These are phyloP conservation scores for Pyrus hybrid DNA, from an alignment of 331 rosid species.

Conservation along the genomic window DNA sequence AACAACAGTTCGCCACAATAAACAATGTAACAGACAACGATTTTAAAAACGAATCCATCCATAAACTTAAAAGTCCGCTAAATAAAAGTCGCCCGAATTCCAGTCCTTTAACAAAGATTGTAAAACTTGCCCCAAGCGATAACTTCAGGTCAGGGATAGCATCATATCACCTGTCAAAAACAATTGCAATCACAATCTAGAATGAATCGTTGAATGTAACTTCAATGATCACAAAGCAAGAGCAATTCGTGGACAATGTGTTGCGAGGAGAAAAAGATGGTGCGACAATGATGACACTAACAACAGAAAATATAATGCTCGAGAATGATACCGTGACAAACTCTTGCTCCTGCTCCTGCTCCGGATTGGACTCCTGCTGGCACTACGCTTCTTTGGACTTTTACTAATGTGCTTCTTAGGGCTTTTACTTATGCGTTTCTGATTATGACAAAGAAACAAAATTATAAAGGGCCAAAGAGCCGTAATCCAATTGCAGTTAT, in stretches of 20 bases:
- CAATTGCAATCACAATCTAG: not conserved
- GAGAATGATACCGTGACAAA: slow-evolving; percentile 56
- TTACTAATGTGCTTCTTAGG: slow-evolving; percentile 44
- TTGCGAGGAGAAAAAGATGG: not conserved
- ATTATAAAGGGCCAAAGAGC: not conserved
- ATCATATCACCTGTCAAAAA: not conserved
- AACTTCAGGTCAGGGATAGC: not conserved
- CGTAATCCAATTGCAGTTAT: not conserved
- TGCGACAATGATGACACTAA: not conserved
- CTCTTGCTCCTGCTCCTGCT: slow-evolving; percentile 79
- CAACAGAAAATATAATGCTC: not conserved
- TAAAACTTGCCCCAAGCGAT: not conserved
- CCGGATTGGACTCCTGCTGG: slow-evolving; percentile 68
- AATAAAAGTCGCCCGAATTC: not conserved
- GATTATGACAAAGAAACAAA: slow-evolving; percentile 33
- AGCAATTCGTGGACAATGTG: not conserved
- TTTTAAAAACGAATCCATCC: not conserved
- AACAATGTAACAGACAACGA: not conserved
- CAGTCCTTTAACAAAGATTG: not conserved
- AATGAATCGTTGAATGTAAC: not conserved
- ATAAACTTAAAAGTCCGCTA: not conserved
- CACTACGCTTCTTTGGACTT: slow-evolving; percentile 66
- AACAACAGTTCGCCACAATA: not conserved
- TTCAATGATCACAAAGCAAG: not conserved
- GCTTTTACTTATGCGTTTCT: slow-evolving; percentile 45